Percentiles rank a stretch among this genome's conserved stretches.
Conservation (phyloP, 1,139 yeast species). For the Spencermartinsiella ligniputridi region DNA sequence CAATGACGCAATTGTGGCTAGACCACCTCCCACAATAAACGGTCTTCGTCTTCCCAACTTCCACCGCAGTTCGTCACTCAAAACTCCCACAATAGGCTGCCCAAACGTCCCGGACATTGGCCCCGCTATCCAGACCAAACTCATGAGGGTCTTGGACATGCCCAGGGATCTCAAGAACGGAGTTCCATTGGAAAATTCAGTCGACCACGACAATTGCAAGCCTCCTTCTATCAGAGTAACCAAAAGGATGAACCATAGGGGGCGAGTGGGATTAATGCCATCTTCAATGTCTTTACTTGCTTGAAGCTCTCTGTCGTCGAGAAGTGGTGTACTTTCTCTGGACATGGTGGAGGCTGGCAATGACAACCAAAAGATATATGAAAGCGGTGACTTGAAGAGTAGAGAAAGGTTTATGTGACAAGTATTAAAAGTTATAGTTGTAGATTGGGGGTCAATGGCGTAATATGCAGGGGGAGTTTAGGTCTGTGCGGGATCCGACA, state of each 20-base stretch:
- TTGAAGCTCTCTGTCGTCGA: neutral
- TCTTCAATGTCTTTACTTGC: neutral
- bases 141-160: constrained; percentile 47
- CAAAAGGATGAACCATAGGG: constrained; percentile 41
- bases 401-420: too few relatives aligned
- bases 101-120: constrained; percentile 61
- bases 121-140: constrained; percentile 60
- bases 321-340: constrained; percentile 2
- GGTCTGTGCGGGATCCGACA: too few relatives aligned
- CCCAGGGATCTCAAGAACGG: constrained; percentile 50
- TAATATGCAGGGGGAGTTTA: too few relatives aligned
- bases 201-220: constrained; percentile 50
- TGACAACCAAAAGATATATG: too few relatives aligned
- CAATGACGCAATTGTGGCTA: constrained; percentile 43
- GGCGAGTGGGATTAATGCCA: constrained; percentile 36
- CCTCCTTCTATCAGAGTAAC: constrained; percentile 48
- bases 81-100: constrained; percentile 55
- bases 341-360: too few relatives aligned
- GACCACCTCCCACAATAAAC: constrained; percentile 48
- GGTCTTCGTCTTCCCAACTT: constrained; percentile 50
- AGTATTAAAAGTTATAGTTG: too few relatives aligned
- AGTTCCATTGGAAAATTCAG: constrained; percentile 52
- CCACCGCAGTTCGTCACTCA: constrained; percentile 47
- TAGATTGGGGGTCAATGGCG: too few relatives aligned
- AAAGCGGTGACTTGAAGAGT: too few relatives aligned